Conservation (phyloP, 805 yeast species). For the Candida succiphila region DNA sequence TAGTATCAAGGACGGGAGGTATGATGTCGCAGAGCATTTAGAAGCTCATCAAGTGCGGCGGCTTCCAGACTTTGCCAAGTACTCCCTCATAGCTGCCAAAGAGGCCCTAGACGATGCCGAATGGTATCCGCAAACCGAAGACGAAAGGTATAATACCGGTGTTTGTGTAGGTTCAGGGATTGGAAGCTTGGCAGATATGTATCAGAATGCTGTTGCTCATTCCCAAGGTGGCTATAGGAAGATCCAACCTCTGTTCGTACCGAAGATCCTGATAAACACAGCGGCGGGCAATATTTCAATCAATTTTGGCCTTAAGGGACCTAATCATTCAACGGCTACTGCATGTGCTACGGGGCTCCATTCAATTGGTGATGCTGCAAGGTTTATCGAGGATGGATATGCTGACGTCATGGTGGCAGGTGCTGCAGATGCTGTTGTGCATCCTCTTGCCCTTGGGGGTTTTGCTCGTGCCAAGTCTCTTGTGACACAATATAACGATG, state of each 20-base stretch:
- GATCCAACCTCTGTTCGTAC: slow-evolving; percentile 81
- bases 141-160: slow-evolving; percentile 38
- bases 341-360: slow-evolving; percentile 98
- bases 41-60: slow-evolving; percentile 43
- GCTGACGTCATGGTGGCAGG: slow-evolving; percentile 89
- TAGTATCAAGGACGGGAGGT: slow-evolving; percentile 29
- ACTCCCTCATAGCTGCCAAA: slow-evolving; percentile 63
- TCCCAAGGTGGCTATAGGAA: slow-evolving; percentile 46
- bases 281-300: slow-evolving; percentile 90
- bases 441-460: slow-evolving; percentile 82
- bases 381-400: slow-evolving; percentile 70
- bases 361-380: slow-evolving; percentile 85
- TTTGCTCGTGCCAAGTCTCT: slow-evolving; percentile 85
- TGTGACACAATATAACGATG: slow-evolving; percentile 49
- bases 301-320: slow-evolving; percentile 67
- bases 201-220: slow-evolving; percentile 50
- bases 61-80: slow-evolving; percentile 65
- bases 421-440: slow-evolving; percentile 82
- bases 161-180: slow-evolving; percentile 91
- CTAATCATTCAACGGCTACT: slow-evolving; percentile 79
- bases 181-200: slow-evolving; percentile 72
- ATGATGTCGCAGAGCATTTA: slow-evolving; percentile 44
- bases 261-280: slow-evolving; percentile 80
- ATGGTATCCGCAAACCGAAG: slow-evolving; percentile 30
- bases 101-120: slow-evolving; percentile 71